These are phyloP conservation scores for Meira miltonrushii DNA, from an alignment of 1,284 basidiomycete genomes.

Conservation along the genomic window DNA sequence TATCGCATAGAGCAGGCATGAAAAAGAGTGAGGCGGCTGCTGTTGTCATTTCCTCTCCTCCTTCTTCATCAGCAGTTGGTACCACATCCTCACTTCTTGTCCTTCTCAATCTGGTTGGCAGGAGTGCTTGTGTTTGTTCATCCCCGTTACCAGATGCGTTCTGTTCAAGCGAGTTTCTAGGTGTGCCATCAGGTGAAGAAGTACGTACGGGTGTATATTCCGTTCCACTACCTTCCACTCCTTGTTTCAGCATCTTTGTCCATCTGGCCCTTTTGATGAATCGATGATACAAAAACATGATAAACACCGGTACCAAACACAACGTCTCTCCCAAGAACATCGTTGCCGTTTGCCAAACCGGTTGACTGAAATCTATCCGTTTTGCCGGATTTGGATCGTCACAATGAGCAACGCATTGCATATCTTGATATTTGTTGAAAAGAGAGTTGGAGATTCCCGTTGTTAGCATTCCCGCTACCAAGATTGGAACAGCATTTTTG, in stretches of 20 bases:
- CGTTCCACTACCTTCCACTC: neutral
- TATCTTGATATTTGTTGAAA: conserved; percentile 53
- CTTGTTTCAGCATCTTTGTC: neutral
- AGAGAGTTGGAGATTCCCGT: conserved; percentile 55
- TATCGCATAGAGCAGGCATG: conserved; percentile 81
- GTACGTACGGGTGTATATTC: neutral
- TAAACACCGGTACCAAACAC: conserved; percentile 39
- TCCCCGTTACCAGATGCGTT: neutral
- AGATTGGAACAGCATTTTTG: conserved; percentile 43
- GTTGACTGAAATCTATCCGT: conserved; percentile 41
- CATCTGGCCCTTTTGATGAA: neutral
- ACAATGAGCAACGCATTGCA: conserved; percentile 54
- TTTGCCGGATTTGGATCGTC: conserved; percentile 30
- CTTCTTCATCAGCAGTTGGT: conserved; percentile 11
- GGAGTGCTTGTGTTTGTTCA: neutral
- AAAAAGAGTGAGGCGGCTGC: conserved; percentile 61
- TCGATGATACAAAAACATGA: conserved; percentile 4
- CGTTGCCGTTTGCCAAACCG: conserved; percentile 49
- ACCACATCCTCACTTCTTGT: neutral
- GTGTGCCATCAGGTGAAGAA: neutral
- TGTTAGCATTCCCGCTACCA: conserved; percentile 57
- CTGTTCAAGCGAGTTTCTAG: neutral
- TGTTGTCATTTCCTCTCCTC: conserved; percentile 22
- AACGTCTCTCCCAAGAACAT: conserved; percentile 55
- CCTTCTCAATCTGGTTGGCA: conserved; percentile 3